These are phyloP conservation scores for Plicaturopsis crispa DNA, from an alignment of 768 basidiomycete species.

Conservation along the genomic window DNA sequence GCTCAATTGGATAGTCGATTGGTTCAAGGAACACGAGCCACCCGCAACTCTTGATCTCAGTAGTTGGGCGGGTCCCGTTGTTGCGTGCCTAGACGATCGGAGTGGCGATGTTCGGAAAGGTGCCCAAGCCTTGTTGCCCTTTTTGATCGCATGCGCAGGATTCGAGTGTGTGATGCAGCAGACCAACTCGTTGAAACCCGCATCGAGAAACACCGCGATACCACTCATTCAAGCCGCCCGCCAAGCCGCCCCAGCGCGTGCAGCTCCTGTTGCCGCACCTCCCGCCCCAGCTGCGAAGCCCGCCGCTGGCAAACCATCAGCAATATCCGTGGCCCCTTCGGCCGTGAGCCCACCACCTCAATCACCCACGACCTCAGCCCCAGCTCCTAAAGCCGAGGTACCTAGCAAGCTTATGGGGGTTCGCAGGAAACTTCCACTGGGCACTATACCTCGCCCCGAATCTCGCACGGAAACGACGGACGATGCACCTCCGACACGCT, in stretches of 20 bases:
- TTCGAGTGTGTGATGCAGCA: slow-evolving; percentile 83
- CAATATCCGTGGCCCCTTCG: slow-evolving; percentile 12
- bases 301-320: slow-evolving; percentile 14
- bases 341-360: slow-evolving; percentile 35
- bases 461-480: slow-evolving; percentile 29
- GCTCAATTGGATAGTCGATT: slow-evolving; percentile 73
- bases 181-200: slow-evolving; percentile 83
- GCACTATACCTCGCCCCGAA: slow-evolving; percentile 41
- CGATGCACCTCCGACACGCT: slow-evolving; percentile 25
- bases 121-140: slow-evolving; percentile 75
- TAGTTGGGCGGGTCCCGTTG: slow-evolving; percentile 53
- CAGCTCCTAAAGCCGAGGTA: slow-evolving; percentile 14
- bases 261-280: slow-evolving; percentile 18
- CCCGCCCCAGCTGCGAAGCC: slow-evolving; percentile 18
- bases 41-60: slow-evolving; percentile 57
- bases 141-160: slow-evolving; percentile 66
- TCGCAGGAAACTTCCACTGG: slow-evolving; percentile 64
- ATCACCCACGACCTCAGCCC: slow-evolving; percentile 29
- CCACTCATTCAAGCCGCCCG: slow-evolving; percentile 88
- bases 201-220: slow-evolving; percentile 74
- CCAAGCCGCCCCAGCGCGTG: slow-evolving; percentile 28
- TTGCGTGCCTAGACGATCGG: slow-evolving; percentile 85
- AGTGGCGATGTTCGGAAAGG: slow-evolving; percentile 88
- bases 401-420: slow-evolving; percentile 52
- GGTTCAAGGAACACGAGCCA: slow-evolving; percentile 62